Base-by-base conservation (phyloP, 345 rosid genomes). In the Trapa bicornis region DNA sequence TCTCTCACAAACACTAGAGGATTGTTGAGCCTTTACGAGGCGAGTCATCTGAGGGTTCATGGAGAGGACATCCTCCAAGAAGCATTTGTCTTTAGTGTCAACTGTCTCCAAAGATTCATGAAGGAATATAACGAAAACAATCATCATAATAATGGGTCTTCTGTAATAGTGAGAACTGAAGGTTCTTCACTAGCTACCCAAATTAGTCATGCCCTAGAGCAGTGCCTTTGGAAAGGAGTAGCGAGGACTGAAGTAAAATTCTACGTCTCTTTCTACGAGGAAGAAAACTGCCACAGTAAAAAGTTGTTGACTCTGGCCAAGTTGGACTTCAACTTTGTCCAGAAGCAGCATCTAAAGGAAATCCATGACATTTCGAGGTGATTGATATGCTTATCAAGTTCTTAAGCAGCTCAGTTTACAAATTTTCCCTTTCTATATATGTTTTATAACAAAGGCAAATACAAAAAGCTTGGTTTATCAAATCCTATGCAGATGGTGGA, bases 401-500 rank as follows among this genome's bases (percentile, higher is more conserved):
- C 2, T 3, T 22, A 3, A 41, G 29, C 29, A 22, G 29, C 29
- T 22, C 29, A 22, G 29, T 0, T 22, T 22, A 22, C 29, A 22
- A 22, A 22, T 22, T 22, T 22, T 22, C 29, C 29, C 29, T 22
- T 22, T 22, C 29, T 22, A 22, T 22, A 22, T 22, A 22, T 22
- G 29, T 22, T 22, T 22, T 22, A 22, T 22, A 22, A 22, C 29
- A 0, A 22, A 22, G 29, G 29, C 0, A 22, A 22, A 22, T 22
- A 22, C 29, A 22, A 22, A 1, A 41, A 41, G 1, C 7, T 41
- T 41, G 56, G 16, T 9, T 6, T 36, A 29, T 41, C 4, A 37
- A 65, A 16, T 14, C 16, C 7, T 41, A 5, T 65, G 52, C 52
- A 74, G 83, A 70, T 74, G 83, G 83, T 72, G 75, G 83, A 71